These are phyloP conservation scores for Jackrogersella minutella DNA, from an alignment of 495 filamentous ascomycete species.

Conservation along the genomic window DNA sequence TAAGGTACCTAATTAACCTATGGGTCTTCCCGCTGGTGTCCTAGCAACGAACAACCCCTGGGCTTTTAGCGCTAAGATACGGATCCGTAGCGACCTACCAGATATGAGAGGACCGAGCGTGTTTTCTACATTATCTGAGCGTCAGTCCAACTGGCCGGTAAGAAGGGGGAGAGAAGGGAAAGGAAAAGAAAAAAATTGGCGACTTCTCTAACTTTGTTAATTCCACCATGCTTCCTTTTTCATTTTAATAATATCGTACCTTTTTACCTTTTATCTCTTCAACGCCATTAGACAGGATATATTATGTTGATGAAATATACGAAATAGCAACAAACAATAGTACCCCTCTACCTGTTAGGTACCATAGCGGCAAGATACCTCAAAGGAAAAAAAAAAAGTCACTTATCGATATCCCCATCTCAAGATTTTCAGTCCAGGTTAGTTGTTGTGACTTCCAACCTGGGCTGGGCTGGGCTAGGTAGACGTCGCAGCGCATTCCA, in stretches of 20 bases:
- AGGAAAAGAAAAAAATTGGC: constrained; percentile 1
- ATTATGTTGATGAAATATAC: background rate
- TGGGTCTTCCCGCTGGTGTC: constrained; percentile 21
- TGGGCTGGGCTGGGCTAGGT: background rate
- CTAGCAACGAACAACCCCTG: constrained; percentile 21
- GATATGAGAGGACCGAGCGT: constrained; percentile 29
- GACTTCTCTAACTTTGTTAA: background rate
- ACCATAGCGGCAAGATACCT: too few relatives aligned
- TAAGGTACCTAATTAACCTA: too few relatives aligned
- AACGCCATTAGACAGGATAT: background rate
- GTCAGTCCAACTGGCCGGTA: background rate
- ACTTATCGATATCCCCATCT: background rate
- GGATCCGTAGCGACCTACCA: background rate
- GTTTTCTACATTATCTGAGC: constrained; percentile 13
- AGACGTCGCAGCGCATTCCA: background rate
- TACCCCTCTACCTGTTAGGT: background rate
- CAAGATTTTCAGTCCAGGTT: background rate
- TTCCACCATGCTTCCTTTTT: too few relatives aligned
- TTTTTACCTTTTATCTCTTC: background rate
- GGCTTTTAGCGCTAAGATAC: constrained; percentile 26
- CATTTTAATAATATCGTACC: background rate
- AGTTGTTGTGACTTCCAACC: background rate
- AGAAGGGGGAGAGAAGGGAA: background rate
- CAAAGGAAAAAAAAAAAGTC: background rate
- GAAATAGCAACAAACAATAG: background rate